Evolutionary conservation across 1,284 basidiomycete species (phyloP).

Genomic region (Meira nashicola): DNA sequence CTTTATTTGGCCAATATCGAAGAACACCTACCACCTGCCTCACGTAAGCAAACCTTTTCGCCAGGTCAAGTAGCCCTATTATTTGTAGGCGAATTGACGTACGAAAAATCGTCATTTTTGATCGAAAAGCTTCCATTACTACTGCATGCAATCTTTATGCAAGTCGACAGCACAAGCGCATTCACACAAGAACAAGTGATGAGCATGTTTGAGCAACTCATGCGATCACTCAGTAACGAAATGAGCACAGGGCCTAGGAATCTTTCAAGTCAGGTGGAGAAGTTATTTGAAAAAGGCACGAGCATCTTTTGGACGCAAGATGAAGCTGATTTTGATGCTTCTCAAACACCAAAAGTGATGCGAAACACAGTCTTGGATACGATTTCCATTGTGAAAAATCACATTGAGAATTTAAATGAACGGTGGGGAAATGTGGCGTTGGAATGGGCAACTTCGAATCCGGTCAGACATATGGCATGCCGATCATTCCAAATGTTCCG

Average conservation of each 20-base stretch:
- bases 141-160: conserved; percentile 75
- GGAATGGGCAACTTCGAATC: conserved; percentile 78
- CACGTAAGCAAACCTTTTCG: conserved; percentile 56
- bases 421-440: conserved; percentile 77
- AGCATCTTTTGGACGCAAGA: conserved; percentile 29
- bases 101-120: conserved; percentile 73
- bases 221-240: conserved; percentile 27
- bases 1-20: conserved; percentile 20
- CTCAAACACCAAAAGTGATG: conserved; percentile 57
- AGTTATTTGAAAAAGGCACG: conserved; percentile 62
- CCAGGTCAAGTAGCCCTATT: conserved; percentile 82
- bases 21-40: conserved; percentile 24
- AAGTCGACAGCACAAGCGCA: conserved; percentile 70
- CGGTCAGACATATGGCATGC: conserved; percentile 78
- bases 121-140: conserved; percentile 67
- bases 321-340: conserved; percentile 31
- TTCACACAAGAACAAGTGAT: conserved; percentile 69
- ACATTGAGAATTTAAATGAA: conserved; percentile 61
- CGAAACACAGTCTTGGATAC: conserved; percentile 68
- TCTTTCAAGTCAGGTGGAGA: conserved; percentile 65
- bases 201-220: conserved; percentile 58
- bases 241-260: conserved; percentile 47
- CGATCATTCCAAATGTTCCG: conserved; percentile 87
- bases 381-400: conserved; percentile 62
- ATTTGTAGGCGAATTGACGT: conserved; percentile 74